Percentiles rank a stretch among this genome's conserved stretches.
These are phyloP conservation scores for Teratosphaeriaceae sp. DNA, from an alignment of 2,329 filamentous ascomycete genomes.

Conservation along the genomic window DNA sequence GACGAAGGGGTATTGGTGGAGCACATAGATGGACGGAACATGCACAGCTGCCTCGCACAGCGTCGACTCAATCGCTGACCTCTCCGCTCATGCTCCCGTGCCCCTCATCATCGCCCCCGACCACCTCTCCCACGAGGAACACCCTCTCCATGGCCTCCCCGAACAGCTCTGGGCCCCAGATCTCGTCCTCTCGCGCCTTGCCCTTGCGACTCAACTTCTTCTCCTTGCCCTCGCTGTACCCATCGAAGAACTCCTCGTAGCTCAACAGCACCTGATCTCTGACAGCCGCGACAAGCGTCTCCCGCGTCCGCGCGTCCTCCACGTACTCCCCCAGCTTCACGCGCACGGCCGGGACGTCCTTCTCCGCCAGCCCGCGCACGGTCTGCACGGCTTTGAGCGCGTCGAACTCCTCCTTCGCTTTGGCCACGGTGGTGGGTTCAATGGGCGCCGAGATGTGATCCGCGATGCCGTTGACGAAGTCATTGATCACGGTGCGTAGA, in stretches of 20 bases:
- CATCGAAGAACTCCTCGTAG: conserved; percentile 60
- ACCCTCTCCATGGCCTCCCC: conserved; percentile 54
- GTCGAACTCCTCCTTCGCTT: conserved; percentile 17
- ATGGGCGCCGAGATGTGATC: conserved; percentile 49
- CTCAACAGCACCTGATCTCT: conserved; percentile 56
- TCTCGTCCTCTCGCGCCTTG: conserved; percentile 54
- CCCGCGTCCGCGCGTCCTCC: conserved; percentile 57
- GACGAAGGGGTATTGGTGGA: conserved; percentile 25
- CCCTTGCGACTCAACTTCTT: conserved; percentile 42
- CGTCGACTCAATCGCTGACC: conserved; percentile 9
- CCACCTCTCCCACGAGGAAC: conserved; percentile 49
- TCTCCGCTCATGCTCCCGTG: conserved; percentile 15
- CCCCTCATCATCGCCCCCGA: conserved; percentile 27
- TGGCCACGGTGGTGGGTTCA: conserved; percentile 15
- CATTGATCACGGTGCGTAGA: conserved; percentile 57
- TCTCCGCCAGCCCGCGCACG: conserved; percentile 50
- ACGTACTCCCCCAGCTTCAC: conserved; percentile 55
- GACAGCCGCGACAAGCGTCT: conserved; percentile 60
- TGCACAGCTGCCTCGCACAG: background rate
- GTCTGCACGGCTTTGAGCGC: conserved; percentile 31
- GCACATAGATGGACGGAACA: conserved; percentile 13
- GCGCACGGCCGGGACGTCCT: conserved; percentile 51
- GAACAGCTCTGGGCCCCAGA: conserved; percentile 61
- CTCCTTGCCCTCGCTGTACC: conserved; percentile 35
- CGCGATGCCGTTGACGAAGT: conserved; percentile 56